Conservation (phyloP, 176 grass and related monocot genomes). For the Aegilops tauschii region DNA sequence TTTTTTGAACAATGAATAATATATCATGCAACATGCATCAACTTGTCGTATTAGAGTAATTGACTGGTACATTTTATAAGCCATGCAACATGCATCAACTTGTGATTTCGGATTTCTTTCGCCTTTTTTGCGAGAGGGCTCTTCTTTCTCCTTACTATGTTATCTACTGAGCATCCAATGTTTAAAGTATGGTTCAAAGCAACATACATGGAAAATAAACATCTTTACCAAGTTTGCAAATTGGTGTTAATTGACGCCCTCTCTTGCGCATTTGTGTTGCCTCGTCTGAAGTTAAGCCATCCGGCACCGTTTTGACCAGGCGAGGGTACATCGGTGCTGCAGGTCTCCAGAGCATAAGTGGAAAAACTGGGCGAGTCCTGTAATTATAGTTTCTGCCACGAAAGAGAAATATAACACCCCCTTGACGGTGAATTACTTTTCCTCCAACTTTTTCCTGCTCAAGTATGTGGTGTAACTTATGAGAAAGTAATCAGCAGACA, state of each 20-base stretch:
- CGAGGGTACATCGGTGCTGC: constrained; percentile 76
- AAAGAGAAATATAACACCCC: constrained; percentile 83
- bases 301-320: constrained; percentile 66
- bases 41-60: not conserved
- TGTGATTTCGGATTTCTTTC: constrained; percentile 5
- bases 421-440: constrained; percentile 74
- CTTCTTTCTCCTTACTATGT: not conserved
- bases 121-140: not conserved
- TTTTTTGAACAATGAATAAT: not conserved
- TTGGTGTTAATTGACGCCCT: constrained; percentile 58
- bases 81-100: not conserved
- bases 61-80: constrained; percentile 5
- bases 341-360: constrained; percentile 96
- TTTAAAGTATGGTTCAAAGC: not conserved
- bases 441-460: constrained; percentile 86
- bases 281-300: constrained; percentile 76
- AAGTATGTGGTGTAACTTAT: constrained; percentile 21
- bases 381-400: constrained; percentile 94
- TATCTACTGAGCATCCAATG: not conserved
- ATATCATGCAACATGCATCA: not conserved
- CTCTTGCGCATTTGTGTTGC: constrained; percentile 53
- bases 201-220: not conserved
- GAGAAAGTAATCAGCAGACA: not conserved
- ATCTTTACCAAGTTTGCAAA: constrained; percentile 76
- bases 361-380: constrained; percentile 64